A percentile compares a stretch with the other conserved stretches of the same genome.
Conservation (phyloP, 192 early-diverging fungal species). For the Gaertneriomyces sp. region DNA sequence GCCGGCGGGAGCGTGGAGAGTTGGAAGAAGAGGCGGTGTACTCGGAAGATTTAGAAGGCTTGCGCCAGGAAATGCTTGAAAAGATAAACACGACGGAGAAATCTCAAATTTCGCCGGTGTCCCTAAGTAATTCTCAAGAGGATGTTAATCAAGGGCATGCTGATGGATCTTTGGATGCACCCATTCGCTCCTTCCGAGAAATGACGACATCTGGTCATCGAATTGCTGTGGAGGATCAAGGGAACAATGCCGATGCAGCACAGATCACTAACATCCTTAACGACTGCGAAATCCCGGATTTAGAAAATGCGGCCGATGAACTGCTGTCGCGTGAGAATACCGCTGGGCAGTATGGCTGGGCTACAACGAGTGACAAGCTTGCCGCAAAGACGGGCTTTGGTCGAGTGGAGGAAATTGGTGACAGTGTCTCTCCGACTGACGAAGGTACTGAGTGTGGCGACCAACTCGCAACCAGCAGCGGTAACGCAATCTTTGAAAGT, state of each 20-base stretch:
- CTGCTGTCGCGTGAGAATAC: neutral
- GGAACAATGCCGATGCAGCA: conserved; percentile 3
- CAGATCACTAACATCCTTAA: neutral
- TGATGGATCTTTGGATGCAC: neutral
- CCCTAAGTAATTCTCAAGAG: neutral
- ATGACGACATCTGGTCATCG: conserved; percentile 23
- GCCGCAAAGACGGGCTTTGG: no score
- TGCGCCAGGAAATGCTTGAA: conserved; percentile 42
- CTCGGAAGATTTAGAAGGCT: conserved; percentile 23
- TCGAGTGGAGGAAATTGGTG: no score
- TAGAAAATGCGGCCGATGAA: conserved; percentile 4
- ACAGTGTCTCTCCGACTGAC: no score
- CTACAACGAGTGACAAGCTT: no score
- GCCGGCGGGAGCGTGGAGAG: conserved; percentile 36
- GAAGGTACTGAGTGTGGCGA: no score
- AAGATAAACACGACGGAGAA: conserved; percentile 30
- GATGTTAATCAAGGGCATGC: neutral
- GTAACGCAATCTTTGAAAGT: no score
- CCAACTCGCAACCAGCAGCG: no score
- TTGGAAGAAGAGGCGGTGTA: conserved; percentile 34
- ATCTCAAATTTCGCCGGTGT: neutral
- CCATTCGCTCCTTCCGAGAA: conserved; percentile 17
- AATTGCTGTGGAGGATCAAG: conserved; percentile 10
- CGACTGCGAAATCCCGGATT: conserved; percentile 3
- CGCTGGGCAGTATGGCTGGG: neutral